Evolutionary conservation across 2,329 filamentous ascomycete genomes (phyloP).

Genomic region (Zymoseptoria crescenta): DNA sequence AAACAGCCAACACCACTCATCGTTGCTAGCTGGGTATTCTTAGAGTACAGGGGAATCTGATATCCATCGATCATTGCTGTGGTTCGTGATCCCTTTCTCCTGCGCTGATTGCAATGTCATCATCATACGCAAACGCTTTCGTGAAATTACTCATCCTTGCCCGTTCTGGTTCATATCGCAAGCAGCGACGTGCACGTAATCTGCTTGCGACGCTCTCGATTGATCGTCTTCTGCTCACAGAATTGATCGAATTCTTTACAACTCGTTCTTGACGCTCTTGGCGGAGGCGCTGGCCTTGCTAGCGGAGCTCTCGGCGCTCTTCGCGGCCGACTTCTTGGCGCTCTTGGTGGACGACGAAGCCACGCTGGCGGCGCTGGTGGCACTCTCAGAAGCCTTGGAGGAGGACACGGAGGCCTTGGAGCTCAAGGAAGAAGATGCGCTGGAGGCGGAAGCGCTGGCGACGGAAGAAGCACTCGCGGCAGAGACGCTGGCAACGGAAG

Average conservation of each 20-base stretch:
- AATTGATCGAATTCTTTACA: conserved; percentile 27
- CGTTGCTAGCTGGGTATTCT: background rate
- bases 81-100: conserved; percentile 12
- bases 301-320: conserved; percentile 23
- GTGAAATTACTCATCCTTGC: conserved; percentile 5
- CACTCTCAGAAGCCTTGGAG: conserved; percentile 18
- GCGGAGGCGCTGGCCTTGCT: conserved; percentile 26
- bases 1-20: background rate
- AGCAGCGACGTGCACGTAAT: background rate
- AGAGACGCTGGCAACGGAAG: conserved; percentile 26
- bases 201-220: background rate
- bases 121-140: conserved; percentile 2
- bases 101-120: conserved; percentile 6
- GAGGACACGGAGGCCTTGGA: conserved; percentile 26
- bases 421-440: conserved; percentile 20
- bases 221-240: background rate
- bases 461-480: conserved; percentile 15
- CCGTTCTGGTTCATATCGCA: background rate
- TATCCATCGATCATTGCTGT: conserved; percentile 10
- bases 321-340: conserved; percentile 28
- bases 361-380: conserved; percentile 23
- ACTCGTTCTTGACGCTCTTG: conserved; percentile 37
- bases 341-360: conserved; percentile 18
- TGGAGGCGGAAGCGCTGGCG: conserved; percentile 25
- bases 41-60: conserved; percentile 4